phyloP scores from a whole-genome alignment of 495 filamentous ascomycete species.

The Trichoderma gamsii region DNA sequence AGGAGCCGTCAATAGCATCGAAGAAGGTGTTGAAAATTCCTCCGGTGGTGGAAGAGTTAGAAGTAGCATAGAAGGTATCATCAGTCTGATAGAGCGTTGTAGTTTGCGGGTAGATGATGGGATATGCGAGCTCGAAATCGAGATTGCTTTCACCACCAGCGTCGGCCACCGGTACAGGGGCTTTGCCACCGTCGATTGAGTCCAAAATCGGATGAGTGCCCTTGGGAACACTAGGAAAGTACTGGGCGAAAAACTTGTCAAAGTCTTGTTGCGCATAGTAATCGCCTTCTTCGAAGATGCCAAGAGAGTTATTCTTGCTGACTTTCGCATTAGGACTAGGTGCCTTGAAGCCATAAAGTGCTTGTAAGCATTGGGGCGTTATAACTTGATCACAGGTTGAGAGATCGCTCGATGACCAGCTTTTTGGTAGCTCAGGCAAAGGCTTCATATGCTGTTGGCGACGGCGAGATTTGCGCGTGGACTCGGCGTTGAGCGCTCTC shows the following conservation, averaged over 20 bases:
- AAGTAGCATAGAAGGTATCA: conserved; percentile 40
- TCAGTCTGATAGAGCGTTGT: conserved; percentile 54
- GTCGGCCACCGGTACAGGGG: conserved; percentile 26
- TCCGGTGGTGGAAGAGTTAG: conserved; percentile 18
- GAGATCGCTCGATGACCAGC: background rate
- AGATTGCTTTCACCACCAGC: conserved; percentile 28
- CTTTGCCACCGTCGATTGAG: conserved; percentile 21
- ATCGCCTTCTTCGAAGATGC: conserved; percentile 31
- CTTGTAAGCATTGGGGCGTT: background rate
- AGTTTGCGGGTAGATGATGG: conserved; percentile 52
- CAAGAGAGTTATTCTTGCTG: conserved; percentile 29
- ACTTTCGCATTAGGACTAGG: background rate
- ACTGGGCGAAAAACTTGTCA: conserved; percentile 51
- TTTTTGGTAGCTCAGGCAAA: background rate
- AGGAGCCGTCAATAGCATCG: conserved; percentile 55
- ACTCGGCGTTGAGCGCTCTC: background rate
- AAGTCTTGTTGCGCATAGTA: conserved; percentile 51
- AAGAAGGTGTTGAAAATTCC: conserved; percentile 49
- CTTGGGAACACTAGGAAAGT: conserved; percentile 1
- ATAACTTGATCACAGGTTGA: conserved; percentile 1
- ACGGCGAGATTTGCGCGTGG: background rate
- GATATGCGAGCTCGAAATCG: conserved; percentile 34
- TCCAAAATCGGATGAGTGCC: background rate
- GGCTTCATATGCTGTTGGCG: background rate
- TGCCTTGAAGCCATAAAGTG: background rate